A percentile compares a stretch with the other conserved stretches of the same genome.
Evolutionary conservation across 2,329 filamentous ascomycete species (phyloP).

Genomic region (Paecilomyces sp.): DNA sequence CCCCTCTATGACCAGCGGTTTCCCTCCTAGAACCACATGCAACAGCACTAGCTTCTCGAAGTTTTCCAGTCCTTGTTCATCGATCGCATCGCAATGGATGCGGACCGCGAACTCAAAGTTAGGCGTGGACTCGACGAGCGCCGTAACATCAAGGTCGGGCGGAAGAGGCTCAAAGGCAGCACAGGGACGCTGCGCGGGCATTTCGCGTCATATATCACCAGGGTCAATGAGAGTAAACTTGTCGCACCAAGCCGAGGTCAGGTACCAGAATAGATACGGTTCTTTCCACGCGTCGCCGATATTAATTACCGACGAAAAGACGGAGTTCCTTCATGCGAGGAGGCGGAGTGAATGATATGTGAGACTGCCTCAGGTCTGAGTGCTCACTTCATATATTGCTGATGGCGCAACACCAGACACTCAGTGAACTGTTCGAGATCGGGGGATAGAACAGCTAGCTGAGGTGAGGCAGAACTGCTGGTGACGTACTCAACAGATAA

Average conservation of each 20-base stretch:
- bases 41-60: slow-evolving; percentile 81
- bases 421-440: not conserved
- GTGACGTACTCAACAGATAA: not conserved
- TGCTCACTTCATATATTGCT: not conserved
- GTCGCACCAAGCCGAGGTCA: not conserved
- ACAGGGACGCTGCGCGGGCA: slow-evolving; percentile 73
- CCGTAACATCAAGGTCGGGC: slow-evolving; percentile 70
- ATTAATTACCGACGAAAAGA: not conserved
- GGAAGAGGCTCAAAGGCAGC: slow-evolving; percentile 89
- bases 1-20: slow-evolving; percentile 83
- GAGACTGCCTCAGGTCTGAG: not conserved
- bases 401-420: not conserved
- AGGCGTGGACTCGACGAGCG: slow-evolving; percentile 66
- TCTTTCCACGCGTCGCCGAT: not conserved
- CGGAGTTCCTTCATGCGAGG: not conserved
- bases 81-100: slow-evolving; percentile 71
- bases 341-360: not conserved
- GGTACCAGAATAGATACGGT: not conserved
- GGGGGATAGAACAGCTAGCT: not conserved
- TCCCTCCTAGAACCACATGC: slow-evolving; percentile 77
- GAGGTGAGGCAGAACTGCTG: not conserved
- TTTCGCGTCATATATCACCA: slow-evolving; percentile 27
- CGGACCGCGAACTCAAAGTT: slow-evolving; percentile 85
- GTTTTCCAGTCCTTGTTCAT: slow-evolving; percentile 64
- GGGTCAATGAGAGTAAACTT: not conserved